Base-by-base conservation (phyloP, 768 basidiomycete species). In the Stropharia rugosoannulata region DNA sequence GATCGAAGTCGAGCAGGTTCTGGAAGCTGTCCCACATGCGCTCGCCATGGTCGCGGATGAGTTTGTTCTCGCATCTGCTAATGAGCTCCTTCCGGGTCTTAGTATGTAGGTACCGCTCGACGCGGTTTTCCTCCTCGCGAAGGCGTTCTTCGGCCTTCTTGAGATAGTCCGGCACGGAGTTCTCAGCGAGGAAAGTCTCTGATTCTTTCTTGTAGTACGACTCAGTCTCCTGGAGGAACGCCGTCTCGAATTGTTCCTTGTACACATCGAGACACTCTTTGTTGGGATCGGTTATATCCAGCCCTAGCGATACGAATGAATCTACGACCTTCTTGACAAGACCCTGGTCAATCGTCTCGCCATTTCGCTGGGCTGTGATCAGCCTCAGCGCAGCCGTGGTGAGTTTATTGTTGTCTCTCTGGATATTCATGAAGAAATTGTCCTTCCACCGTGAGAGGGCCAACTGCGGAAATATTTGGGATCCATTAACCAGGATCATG, bases 261-360 rank as follows among this genome's bases (percentile, higher is more conserved):
- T 98, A 99, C 38, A 98, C 88, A 58, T 98, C 97, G 43, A 98
- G 86, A 54, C 93, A 94, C 57, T 91, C 89, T 64, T 95, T 94
- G 80, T 94, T 93, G 68, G 89, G 86, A 72, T 98, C 95, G 51
- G 82, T 75, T 64, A 89, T 91, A 68, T 99, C 95, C 37, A 98
- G 78, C 49, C 97, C 97, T 40, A 98, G 84, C 1, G 95, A 96
- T 35, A 98, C 90, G 66, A 98, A 93, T n/a, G 93, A 95, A 64
- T 98, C 95, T 59, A 99, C 89, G 65, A 97, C 93, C 70, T 93
- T 94, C 77, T 98, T 98, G 62, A 98, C 85, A n/a, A 98, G 81
- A 44, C 90, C 87, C 61, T 95, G 93, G 71, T 98, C 95, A 67
- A 99, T 94, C 18, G 84, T 82, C 71, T 98, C 95, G 49, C 97